These are phyloP conservation scores for Coelastrella sp. DNA, from an alignment of 139 green algal genomes.

Conservation along the genomic window DNA sequence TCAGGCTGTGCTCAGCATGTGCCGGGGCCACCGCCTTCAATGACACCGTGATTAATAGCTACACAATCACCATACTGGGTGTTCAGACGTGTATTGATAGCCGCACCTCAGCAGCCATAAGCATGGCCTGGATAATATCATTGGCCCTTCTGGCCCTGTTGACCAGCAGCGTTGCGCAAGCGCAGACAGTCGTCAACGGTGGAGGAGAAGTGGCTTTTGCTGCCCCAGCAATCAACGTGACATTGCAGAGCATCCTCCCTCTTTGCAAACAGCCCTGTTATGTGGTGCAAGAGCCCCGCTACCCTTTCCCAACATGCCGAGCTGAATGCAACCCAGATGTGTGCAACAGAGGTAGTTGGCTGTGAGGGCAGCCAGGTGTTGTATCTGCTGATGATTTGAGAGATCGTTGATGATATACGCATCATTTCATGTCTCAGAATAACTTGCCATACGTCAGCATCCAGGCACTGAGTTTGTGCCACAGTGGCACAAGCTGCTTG, in stretches of 20 bases:
- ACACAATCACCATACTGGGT: too few species aligned
- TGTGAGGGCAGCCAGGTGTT: neutral
- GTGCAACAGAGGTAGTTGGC: constrained; percentile 50
- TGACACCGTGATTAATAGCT: too few species aligned
- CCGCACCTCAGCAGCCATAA: too few species aligned
- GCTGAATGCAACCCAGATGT: constrained; percentile 44
- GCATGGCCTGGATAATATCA: too few species aligned
- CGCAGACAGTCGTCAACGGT: neutral
- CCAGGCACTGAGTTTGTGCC: too few species aligned
- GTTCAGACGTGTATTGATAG: too few species aligned
- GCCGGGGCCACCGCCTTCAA: too few species aligned
- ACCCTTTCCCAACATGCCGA: constrained; percentile 52
- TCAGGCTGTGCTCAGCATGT: too few species aligned
- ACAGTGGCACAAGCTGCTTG: too few species aligned
- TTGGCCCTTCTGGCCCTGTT: too few species aligned
- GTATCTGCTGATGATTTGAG: neutral
- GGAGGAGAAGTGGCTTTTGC: constrained; percentile 25
- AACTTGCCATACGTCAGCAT: too few species aligned
- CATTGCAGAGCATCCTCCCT: neutral
- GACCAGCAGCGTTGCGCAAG: neutral
- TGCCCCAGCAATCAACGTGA: neutral
- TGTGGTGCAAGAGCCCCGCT: constrained; percentile 31
- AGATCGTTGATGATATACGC: neutral
- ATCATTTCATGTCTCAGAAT: too few species aligned
- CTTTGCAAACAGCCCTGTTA: constrained; percentile 45